Evolutionary conservation across 495 filamentous ascomycete species (phyloP).

Genomic region (Aspergillus conjunctus): DNA sequence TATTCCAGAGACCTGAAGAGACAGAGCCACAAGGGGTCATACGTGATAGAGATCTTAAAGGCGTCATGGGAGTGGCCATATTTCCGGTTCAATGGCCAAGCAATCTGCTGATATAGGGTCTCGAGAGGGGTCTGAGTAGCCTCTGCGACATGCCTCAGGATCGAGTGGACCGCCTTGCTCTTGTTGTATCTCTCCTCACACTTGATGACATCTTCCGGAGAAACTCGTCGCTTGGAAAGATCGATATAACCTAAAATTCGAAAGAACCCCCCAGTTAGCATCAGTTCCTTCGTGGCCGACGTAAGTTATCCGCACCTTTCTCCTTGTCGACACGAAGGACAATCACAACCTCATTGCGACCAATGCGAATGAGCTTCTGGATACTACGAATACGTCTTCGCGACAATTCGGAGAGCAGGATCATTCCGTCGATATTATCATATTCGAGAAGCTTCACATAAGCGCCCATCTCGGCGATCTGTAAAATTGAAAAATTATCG

Average conservation of each 20-base stretch:
- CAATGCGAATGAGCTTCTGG: constrained; percentile 97
- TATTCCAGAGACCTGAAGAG: not conserved
- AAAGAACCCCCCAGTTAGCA: constrained; percentile 33
- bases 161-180: constrained; percentile 97
- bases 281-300: not conserved
- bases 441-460: constrained; percentile 99
- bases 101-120: constrained; percentile 88
- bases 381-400: constrained; percentile 96
- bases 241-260: constrained; percentile 80
- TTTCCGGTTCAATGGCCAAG: constrained; percentile 96
- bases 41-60: constrained; percentile 99
- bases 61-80: constrained; percentile 96
- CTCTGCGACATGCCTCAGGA: constrained; percentile 97
- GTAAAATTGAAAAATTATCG: constrained; percentile 24
- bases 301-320: constrained; percentile 66
- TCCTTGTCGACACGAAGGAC: constrained; percentile 98
- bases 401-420: constrained; percentile 92
- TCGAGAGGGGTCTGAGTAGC: constrained; percentile 94
- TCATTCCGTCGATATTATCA: constrained; percentile 99
- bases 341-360: constrained; percentile 96
- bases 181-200: constrained; percentile 99
- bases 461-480: constrained; percentile 99
- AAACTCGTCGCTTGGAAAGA: constrained; percentile 96
- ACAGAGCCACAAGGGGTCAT: constrained; percentile 34
- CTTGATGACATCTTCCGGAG: constrained; percentile 94